phyloP scores from a whole-genome alignment of 768 basidiomycete species.

The Boletus tylopilopsis region DNA sequence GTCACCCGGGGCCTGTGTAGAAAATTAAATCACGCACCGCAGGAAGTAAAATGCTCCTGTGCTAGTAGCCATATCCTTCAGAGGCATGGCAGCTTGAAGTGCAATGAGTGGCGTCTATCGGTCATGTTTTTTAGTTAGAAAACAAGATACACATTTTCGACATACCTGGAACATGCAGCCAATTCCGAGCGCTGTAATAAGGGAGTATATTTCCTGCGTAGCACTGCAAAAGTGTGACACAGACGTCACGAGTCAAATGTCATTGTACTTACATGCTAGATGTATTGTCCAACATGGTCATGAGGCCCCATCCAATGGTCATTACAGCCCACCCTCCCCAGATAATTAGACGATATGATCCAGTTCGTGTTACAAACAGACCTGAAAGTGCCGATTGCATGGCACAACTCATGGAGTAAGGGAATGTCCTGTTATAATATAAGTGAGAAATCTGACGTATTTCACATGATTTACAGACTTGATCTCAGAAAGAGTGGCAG shows the following conservation, averaged over 20 bases:
- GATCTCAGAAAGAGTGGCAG: conserved; percentile 32
- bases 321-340: conserved; percentile 30
- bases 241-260: neutral
- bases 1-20: neutral
- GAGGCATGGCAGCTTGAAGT: conserved; percentile 45
- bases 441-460: neutral
- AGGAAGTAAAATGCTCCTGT: conserved; percentile 37
- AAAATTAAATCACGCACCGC: conserved; percentile 16
- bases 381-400: conserved; percentile 21
- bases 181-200: conserved; percentile 32
- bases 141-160: neutral
- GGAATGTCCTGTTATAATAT: conserved; percentile 30
- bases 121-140: neutral
- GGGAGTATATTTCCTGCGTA: conserved; percentile 29
- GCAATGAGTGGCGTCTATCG: conserved; percentile 30
- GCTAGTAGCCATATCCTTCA: conserved; percentile 40
- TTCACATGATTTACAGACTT: conserved; percentile 13
- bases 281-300: conserved; percentile 34
- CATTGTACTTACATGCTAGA: conserved; percentile 25
- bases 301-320: conserved; percentile 35
- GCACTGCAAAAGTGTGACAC: conserved; percentile 17
- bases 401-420: conserved; percentile 30
- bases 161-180: conserved; percentile 35
- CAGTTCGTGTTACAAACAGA: conserved; percentile 22
- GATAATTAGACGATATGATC: conserved; percentile 31